phyloP scores from a whole-genome alignment of 1,139 yeast species.

The Entelexis paramagnoliae region DNA sequence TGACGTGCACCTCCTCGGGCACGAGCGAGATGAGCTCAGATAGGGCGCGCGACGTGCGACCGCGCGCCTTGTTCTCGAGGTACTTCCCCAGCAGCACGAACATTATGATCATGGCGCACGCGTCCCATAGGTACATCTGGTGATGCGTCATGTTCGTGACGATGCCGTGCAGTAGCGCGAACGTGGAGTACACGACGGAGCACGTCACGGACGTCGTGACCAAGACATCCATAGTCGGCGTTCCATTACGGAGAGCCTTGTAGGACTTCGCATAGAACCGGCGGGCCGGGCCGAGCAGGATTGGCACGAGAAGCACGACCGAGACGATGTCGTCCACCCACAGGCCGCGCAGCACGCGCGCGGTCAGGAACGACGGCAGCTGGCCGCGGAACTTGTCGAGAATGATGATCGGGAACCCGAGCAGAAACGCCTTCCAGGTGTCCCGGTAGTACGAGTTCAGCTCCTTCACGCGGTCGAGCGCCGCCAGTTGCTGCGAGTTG shows the following conservation, averaged over 20 bases:
- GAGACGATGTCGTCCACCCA: slow-evolving; percentile 47
- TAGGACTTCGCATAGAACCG: slow-evolving; percentile 56
- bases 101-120: slow-evolving; percentile 70
- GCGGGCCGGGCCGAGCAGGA: slow-evolving; percentile 58
- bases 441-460: slow-evolving; percentile 57
- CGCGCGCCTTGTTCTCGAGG: slow-evolving; percentile 85
- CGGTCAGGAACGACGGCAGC: slow-evolving; percentile 26
- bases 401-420: slow-evolving; percentile 57
- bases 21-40: slow-evolving; percentile 69
- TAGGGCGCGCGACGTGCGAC: slow-evolving; percentile 83
- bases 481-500: slow-evolving; percentile 53
- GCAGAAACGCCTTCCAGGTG: slow-evolving; percentile 41
- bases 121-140: slow-evolving; percentile 63
- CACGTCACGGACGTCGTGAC: slow-evolving; percentile 74
- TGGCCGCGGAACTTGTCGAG: slow-evolving; percentile 39
- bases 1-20: slow-evolving; percentile 65
- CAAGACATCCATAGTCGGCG: slow-evolving; percentile 94
- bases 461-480: slow-evolving; percentile 61
- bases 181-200: slow-evolving; percentile 63
- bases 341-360: slow-evolving; percentile 30
- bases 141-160: slow-evolving; percentile 32
- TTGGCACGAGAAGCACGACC: slow-evolving; percentile 49
- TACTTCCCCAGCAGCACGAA: slow-evolving; percentile 85
- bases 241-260: slow-evolving; percentile 54
- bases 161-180: slow-evolving; percentile 43